These are phyloP conservation scores for Calocybe gambosa DNA, from an alignment of 1,284 basidiomycete genomes.

Conservation along the genomic window DNA sequence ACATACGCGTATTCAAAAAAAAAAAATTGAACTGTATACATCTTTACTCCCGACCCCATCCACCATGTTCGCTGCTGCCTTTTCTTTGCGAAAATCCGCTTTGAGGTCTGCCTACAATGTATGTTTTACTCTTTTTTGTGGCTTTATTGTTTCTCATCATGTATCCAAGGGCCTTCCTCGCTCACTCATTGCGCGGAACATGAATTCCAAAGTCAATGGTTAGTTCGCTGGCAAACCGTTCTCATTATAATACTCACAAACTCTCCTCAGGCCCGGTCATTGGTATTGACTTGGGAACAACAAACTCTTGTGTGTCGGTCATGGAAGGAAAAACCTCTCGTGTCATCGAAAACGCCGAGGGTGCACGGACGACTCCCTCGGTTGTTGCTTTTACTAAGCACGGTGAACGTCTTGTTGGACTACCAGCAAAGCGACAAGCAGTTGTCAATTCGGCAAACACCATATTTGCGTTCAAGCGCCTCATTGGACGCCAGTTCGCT, in stretches of 20 bases:
- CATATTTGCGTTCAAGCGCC: constrained; percentile 93
- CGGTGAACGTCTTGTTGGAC: constrained; percentile 88
- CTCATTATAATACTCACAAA: not conserved
- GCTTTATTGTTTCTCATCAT: constrained; percentile 7
- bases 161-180: constrained; percentile 53
- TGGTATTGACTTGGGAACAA: constrained; percentile 83
- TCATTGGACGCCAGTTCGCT: constrained; percentile 91
- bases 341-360: constrained; percentile 97
- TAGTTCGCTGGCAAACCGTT: constrained; percentile 20
- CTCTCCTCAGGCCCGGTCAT: constrained; percentile 60
- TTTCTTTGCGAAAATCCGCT: constrained; percentile 52
- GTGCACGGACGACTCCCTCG: constrained; percentile 96
- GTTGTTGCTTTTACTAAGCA: constrained; percentile 98
- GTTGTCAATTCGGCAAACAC: constrained; percentile 96
- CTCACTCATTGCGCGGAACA: constrained; percentile 69
- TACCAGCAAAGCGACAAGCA: constrained; percentile 96
- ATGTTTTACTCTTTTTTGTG: constrained; percentile 21
- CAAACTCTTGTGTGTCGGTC: constrained; percentile 90
- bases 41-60: constrained; percentile 20
- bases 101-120: constrained; percentile 55
- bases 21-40: constrained; percentile 29
- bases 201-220: constrained; percentile 81
- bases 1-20: constrained; percentile 40
- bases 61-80: constrained; percentile 60
- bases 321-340: constrained; percentile 95